Evolutionary conservation across 1,139 yeast species (phyloP).

Genomic region (Nakaseomyces bracarensis): DNA sequence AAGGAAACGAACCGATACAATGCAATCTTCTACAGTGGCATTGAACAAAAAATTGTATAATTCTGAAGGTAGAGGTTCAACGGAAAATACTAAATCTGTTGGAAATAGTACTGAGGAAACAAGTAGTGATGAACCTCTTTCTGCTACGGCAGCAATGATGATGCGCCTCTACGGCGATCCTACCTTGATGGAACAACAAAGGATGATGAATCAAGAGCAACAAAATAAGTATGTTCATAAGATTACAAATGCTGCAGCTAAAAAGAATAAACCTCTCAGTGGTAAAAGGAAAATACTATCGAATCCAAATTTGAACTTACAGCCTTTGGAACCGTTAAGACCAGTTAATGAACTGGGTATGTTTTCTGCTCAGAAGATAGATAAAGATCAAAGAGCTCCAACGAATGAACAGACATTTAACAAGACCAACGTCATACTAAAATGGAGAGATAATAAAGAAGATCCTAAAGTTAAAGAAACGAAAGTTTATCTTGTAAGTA

Average conservation of each 20-base stretch:
- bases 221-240: constrained; percentile 6
- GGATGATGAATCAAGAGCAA: constrained; percentile 6
- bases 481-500: constrained; percentile 12
- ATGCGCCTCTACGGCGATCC: constrained; percentile 15
- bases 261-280: not conserved
- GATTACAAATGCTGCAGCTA: constrained; percentile 1
- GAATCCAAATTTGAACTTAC: constrained; percentile 7
- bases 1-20: constrained; percentile 19
- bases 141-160: constrained; percentile 19
- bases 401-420: not conserved
- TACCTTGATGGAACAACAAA: constrained; percentile 11
- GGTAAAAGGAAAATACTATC: constrained; percentile 5
- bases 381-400: not conserved
- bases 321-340: constrained; percentile 7
- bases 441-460: constrained; percentile 17
- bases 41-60: constrained; percentile 5
- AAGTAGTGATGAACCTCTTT: constrained; percentile 8
- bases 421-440: constrained; percentile 17
- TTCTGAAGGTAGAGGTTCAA: not conserved
- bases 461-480: constrained; percentile 7
- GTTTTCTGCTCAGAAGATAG: constrained; percentile 4
- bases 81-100: constrained; percentile 6
- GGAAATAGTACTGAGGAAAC: constrained; percentile 2
- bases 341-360: constrained; percentile 6
- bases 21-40: constrained; percentile 6